A percentile compares a stretch with the other conserved stretches of the same genome.
These are phyloP conservation scores for Solidago caesia DNA, from an alignment of 129 eudicot species.

Conservation along the genomic window DNA sequence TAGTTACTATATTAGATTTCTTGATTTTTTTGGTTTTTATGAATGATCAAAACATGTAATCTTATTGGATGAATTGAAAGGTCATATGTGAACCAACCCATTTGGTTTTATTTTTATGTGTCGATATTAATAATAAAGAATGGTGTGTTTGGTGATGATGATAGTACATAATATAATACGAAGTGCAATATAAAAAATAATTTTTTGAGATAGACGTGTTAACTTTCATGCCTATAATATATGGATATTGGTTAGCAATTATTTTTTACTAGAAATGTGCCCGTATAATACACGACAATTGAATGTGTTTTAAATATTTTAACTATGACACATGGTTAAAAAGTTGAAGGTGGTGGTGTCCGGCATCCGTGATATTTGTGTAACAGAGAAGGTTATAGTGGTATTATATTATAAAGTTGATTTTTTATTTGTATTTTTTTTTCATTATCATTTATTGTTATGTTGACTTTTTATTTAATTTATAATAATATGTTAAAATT, in stretches of 20 bases:
- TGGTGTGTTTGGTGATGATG: constrained; percentile 4
- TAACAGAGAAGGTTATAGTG: too few relatives aligned
- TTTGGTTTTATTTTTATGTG: not conserved
- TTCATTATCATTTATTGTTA: too few relatives aligned
- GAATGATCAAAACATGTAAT: not conserved
- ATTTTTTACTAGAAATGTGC: not conserved
- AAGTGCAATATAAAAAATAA: not conserved
- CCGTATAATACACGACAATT: too few relatives aligned
- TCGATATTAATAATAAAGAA: not conserved
- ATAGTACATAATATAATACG: not conserved
- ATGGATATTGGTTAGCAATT: not conserved
- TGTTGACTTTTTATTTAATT: too few relatives aligned
- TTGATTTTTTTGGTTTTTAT: not conserved
- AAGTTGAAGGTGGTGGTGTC: too few relatives aligned
- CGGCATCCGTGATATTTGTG: too few relatives aligned
- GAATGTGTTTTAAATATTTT: too few relatives aligned
- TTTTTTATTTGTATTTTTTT: too few relatives aligned
- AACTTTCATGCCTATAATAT: constrained; percentile 4
- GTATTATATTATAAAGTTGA: too few relatives aligned
- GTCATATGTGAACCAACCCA: constrained; percentile 4
- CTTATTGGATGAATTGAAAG: not conserved
- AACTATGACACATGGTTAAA: too few relatives aligned
- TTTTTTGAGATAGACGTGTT: not conserved
- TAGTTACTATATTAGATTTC: not conserved
- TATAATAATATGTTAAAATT: too few relatives aligned